Percentiles rank a stretch among this genome's conserved stretches.
Evolutionary conservation across 176 grass and related monocot genomes (phyloP).

Genomic region (Areca catechu): DNA sequence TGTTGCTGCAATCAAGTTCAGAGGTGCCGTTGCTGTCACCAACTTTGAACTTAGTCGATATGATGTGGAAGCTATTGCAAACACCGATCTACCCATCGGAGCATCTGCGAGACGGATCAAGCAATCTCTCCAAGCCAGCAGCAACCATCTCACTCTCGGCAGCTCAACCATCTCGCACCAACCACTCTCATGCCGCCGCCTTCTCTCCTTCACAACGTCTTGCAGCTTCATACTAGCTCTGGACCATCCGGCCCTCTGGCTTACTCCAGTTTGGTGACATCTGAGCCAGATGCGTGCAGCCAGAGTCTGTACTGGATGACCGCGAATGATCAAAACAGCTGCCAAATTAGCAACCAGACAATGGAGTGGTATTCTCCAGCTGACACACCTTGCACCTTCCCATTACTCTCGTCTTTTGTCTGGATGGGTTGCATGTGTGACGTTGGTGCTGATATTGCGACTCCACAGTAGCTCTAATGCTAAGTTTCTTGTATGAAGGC

Average conservation of each 20-base stretch:
- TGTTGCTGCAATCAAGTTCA: slow-evolving; percentile 84
- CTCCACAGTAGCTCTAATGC: too few species aligned
- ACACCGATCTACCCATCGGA: slow-evolving; percentile 51
- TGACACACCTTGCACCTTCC: neutral
- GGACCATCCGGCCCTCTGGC: neutral
- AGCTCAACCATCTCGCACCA: neutral
- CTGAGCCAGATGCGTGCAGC: neutral
- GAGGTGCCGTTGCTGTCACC: slow-evolving; percentile 68
- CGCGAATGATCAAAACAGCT: neutral
- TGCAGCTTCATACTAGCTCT: neutral
- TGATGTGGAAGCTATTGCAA: slow-evolving; percentile 62
- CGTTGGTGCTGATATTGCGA: too few species aligned
- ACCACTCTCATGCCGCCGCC: neutral
- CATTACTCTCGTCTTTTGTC: neutral
- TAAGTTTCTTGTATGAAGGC: too few species aligned
- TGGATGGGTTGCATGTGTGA: too few species aligned
- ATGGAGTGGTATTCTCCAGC: neutral
- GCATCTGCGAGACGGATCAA: slow-evolving; percentile 23
- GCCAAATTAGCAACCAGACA: neutral
- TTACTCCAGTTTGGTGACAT: neutral
- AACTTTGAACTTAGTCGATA: slow-evolving; percentile 82
- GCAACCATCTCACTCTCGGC: neutral
- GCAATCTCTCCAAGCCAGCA: neutral
- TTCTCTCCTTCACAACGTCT: neutral
- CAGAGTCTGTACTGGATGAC: neutral